phyloP scores from a whole-genome alignment of 2,329 filamentous ascomycete genomes.

The Lecanicillium sp. region DNA sequence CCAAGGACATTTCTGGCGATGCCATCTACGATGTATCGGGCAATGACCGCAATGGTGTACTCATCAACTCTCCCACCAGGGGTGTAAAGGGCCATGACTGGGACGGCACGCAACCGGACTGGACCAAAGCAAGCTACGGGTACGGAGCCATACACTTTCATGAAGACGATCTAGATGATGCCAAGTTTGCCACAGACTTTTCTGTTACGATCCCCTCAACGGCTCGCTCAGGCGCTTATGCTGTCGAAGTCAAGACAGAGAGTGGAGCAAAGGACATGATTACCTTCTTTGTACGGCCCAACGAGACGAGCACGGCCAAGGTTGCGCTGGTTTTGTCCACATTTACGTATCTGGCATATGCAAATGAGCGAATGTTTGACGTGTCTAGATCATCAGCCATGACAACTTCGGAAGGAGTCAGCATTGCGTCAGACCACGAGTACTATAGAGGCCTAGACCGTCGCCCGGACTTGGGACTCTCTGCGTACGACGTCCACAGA shows the following conservation, averaged over 20 bases:
- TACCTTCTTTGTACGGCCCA: conserved; percentile 24
- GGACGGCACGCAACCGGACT: conserved; percentile 21
- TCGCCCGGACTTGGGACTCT: conserved; percentile 26
- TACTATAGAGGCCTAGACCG: conserved; percentile 14
- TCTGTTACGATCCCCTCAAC: conserved; percentile 14
- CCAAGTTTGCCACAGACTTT: conserved; percentile 24
- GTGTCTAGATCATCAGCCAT: conserved; percentile 16
- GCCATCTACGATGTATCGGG: conserved; percentile 18
- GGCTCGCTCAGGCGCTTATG: conserved; percentile 19
- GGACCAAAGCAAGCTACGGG: conserved; percentile 23
- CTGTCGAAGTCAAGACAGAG: conserved; percentile 17
- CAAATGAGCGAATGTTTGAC: conserved; percentile 28
- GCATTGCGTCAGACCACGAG: conserved; percentile 10
- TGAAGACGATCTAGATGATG: conserved; percentile 29
- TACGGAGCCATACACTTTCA: conserved; percentile 30
- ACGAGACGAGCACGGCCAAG: conserved; percentile 7
- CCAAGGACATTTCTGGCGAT: no score
- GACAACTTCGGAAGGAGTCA: conserved; percentile 15
- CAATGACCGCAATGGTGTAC: conserved; percentile 14
- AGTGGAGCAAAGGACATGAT: conserved; percentile 16
- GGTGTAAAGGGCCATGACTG: conserved; percentile 24
- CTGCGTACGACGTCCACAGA: conserved; percentile 27
- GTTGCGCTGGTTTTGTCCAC: conserved; percentile 25
- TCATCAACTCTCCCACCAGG: conserved; percentile 24
- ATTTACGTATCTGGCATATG: conserved; percentile 29